These are phyloP conservation scores for Aspergillus neoniger DNA, from an alignment of 2,329 filamentous ascomycete species.

Conservation along the genomic window DNA sequence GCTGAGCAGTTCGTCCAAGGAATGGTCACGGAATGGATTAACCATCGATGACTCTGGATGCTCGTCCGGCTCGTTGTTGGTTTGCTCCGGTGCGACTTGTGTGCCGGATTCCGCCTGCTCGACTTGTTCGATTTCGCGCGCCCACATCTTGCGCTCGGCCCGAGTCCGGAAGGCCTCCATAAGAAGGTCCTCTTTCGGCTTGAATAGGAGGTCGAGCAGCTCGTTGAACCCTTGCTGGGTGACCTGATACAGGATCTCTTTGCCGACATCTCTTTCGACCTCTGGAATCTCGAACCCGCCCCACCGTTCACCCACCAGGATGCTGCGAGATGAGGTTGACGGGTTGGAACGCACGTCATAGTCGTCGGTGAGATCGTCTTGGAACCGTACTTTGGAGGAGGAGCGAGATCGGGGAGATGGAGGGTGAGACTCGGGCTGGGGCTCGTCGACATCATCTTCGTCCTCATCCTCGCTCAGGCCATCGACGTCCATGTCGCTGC, in stretches of 20 bases:
- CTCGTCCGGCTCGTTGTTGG: constrained; percentile 32
- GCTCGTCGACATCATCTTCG: constrained; percentile 56
- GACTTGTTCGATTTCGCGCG: constrained; percentile 44
- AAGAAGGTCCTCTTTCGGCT: constrained; percentile 73
- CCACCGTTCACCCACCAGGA: constrained; percentile 69
- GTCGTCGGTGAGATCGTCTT: constrained; percentile 67
- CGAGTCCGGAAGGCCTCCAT: constrained; percentile 67
- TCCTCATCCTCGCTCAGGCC: constrained; percentile 44
- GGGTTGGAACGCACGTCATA: constrained; percentile 70
- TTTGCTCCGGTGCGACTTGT: constrained; percentile 11
- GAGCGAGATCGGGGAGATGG: constrained; percentile 65
- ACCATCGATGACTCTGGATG: constrained; percentile 30
- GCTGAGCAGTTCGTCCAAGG: constrained; percentile 47
- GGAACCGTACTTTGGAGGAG: constrained; percentile 77
- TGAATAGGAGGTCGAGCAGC: constrained; percentile 83
- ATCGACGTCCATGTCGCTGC: constrained; percentile 42
- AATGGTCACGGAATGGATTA: constrained; percentile 35
- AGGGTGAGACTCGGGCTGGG: constrained; percentile 37
- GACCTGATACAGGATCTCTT: constrained; percentile 86
- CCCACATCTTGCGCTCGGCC: constrained; percentile 59
- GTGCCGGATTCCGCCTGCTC: constrained; percentile 34
- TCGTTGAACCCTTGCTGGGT: constrained; percentile 94
- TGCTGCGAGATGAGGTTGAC: constrained; percentile 70
- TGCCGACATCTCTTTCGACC: constrained; percentile 78
- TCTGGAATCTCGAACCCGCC: constrained; percentile 77